phyloP scores from a whole-genome alignment of 371 early-diverging fungal genomes.

The Syncephalis plumigaleata region DNA sequence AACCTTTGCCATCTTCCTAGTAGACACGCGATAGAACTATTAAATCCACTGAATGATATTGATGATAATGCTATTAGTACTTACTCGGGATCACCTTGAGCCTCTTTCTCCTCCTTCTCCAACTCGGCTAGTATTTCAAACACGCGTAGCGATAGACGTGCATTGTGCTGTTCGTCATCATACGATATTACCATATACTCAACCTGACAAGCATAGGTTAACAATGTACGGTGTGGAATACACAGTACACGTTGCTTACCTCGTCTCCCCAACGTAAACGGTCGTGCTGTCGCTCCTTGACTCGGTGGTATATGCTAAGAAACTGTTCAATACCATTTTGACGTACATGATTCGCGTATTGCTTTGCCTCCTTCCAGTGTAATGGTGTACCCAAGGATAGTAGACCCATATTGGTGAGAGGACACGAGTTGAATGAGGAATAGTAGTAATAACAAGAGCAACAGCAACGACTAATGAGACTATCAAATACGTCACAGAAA shows the following conservation, averaged over 20 bases:
- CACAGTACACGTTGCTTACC: slow-evolving; percentile 27
- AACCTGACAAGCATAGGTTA: slow-evolving; percentile 25
- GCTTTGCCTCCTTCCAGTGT: slow-evolving; percentile 77
- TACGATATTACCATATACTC: slow-evolving; percentile 83
- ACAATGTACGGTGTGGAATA: background rate
- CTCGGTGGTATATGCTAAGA: slow-evolving; percentile 62
- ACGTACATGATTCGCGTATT: slow-evolving; percentile 76
- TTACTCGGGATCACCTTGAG: slow-evolving; percentile 15
- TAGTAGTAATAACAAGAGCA: too few species aligned
- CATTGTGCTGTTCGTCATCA: slow-evolving; percentile 50
- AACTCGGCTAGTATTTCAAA: slow-evolving; percentile 66
- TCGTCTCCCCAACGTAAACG: slow-evolving; percentile 93
- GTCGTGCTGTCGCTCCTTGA: slow-evolving; percentile 60
- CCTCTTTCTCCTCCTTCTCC: slow-evolving; percentile 52
- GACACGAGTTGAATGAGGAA: too few species aligned
- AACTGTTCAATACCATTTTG: slow-evolving; percentile 90
- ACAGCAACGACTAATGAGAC: too few species aligned
- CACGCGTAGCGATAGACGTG: slow-evolving; percentile 64
- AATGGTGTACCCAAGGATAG: slow-evolving; percentile 91
- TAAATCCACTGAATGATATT: too few species aligned
- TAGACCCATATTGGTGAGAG: slow-evolving; percentile 61
- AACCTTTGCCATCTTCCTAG: slow-evolving; percentile 1
- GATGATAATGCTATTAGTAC: slow-evolving; percentile 6
- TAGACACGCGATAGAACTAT: background rate
- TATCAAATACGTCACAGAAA: too few species aligned